phyloP scores from a whole-genome alignment of 208 protist species.

The Acanthamoeba quina region DNA sequence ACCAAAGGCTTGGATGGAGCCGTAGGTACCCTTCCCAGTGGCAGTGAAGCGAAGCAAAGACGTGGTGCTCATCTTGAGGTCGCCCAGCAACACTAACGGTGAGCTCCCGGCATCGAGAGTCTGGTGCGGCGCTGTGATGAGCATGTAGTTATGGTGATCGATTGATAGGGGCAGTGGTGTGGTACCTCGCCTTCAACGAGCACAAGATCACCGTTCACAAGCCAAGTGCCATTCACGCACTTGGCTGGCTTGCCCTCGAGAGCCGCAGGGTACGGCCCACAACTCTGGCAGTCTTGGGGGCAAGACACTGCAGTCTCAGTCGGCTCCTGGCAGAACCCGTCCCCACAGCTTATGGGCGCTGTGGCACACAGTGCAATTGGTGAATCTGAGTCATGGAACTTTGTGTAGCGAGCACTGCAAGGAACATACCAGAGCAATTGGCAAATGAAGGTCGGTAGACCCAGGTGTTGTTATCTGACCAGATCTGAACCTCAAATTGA shows the following conservation, averaged over 20 bases:
- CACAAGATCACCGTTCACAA: background rate
- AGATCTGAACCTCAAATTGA: too few species aligned
- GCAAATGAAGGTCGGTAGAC: too few species aligned
- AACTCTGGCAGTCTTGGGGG: background rate
- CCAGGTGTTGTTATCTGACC: too few species aligned
- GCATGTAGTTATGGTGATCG: background rate
- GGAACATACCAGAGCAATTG: too few species aligned
- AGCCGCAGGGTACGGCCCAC: background rate
- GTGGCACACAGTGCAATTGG: background rate
- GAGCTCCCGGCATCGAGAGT: background rate
- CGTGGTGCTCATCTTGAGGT: background rate
- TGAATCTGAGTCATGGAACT: too few species aligned
- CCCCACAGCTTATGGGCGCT: background rate
- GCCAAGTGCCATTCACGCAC: background rate
- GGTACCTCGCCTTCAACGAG: background rate
- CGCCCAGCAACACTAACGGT: background rate
- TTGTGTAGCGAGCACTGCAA: too few species aligned
- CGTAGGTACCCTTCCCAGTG: background rate
- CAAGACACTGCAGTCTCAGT: background rate
- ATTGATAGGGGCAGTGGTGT: too few species aligned
- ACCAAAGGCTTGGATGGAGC: background rate
- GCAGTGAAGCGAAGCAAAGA: background rate
- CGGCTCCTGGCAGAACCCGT: background rate
- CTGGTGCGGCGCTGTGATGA: background rate
- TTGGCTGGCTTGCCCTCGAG: background rate